Base-by-base conservation (phyloP, 2,329 filamentous ascomycete genomes). In the Arthrobotrys sinensis region DNA sequence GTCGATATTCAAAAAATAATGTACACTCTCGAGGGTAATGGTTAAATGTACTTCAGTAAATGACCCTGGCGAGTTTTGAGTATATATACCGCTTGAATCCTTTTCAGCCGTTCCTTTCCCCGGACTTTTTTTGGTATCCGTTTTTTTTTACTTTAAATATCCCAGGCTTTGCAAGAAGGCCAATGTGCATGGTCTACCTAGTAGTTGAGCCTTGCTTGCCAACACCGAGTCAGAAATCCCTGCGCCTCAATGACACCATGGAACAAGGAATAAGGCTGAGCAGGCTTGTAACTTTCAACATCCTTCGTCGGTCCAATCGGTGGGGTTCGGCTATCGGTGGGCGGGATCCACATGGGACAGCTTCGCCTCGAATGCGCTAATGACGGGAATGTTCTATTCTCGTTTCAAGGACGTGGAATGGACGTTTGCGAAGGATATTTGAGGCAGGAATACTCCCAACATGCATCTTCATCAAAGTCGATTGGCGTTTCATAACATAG, bases 171-270 rank as follows among this genome's bases (percentile, higher is more conserved):
- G 46, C 40, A 45, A 24, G 11, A 16, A 36, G 21, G 45, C 34
- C 10, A 12, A 24, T 14, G 21, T 36, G 32, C 32, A 38, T 24
- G 38, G 53, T 34, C 67, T 71, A 71, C 67, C 67, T 71, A 70
- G 24, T 14, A 32, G 14, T 60, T 48, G n/a, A 53, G 46, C 36
- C 65, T 68, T 57, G 52, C 60, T 14, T 48, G 14, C 60, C 16
- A 32, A 16, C 4, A 16, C 19, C 52, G 52, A 57, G 40, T 32
- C 60, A 64, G 28, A 45, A 48, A 36, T 5, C 52, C 52, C 65
- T 68, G 50, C 65, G 52, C 52, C 65, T 48, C 65, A 45, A 60
- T 60, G 50, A 68, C 24, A 48, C 21, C 65, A 57, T 52, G 28
- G 14, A 48, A n/a, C 12, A 45, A 16, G 28, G 24, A 28, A 53